phyloP scores from a whole-genome alignment of 345 rosid genomes.

The Bretschneidera sinensis region DNA sequence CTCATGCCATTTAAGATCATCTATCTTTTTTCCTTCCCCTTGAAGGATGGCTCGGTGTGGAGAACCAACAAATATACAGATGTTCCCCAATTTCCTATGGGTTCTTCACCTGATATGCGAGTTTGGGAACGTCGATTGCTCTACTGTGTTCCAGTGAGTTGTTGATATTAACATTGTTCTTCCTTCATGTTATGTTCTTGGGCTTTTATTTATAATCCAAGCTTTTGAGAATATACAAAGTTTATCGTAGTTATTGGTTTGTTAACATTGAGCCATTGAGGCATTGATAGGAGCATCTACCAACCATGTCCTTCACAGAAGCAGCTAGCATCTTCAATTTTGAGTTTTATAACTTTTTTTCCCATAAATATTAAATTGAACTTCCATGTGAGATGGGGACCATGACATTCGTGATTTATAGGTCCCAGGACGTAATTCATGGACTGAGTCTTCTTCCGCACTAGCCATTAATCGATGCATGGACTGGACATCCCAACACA shows the following conservation, averaged over 20 bases:
- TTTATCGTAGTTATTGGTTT: not conserved
- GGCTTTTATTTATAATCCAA: not conserved
- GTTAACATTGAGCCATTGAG: too few relatives aligned
- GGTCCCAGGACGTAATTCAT: constrained; percentile 81
- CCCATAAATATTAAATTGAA: not conserved
- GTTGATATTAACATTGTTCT: not conserved
- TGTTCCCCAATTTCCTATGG: constrained; percentile 49
- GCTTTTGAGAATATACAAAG: not conserved
- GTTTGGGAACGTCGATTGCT: constrained; percentile 90
- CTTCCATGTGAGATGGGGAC: not conserved
- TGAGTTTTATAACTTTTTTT: too few relatives aligned
- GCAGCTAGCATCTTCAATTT: not conserved
- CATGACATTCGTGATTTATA: constrained; percentile 11
- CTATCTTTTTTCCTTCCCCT: not conserved
- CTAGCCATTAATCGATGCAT: constrained; percentile 19
- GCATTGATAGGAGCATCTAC: too few relatives aligned
- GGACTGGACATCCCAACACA: constrained; percentile 34
- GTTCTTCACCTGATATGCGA: constrained; percentile 43
- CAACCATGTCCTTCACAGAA: not conserved
- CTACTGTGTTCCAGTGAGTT: constrained; percentile 73
- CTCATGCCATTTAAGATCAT: constrained; percentile 6
- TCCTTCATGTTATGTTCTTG: not conserved
- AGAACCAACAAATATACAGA: constrained; percentile 83
- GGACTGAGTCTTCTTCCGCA: constrained; percentile 58
- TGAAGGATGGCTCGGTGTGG: constrained; percentile 73